These are phyloP conservation scores for Microcyclosporella mali DNA, from an alignment of 2,329 filamentous ascomycete species.

Conservation along the genomic window DNA sequence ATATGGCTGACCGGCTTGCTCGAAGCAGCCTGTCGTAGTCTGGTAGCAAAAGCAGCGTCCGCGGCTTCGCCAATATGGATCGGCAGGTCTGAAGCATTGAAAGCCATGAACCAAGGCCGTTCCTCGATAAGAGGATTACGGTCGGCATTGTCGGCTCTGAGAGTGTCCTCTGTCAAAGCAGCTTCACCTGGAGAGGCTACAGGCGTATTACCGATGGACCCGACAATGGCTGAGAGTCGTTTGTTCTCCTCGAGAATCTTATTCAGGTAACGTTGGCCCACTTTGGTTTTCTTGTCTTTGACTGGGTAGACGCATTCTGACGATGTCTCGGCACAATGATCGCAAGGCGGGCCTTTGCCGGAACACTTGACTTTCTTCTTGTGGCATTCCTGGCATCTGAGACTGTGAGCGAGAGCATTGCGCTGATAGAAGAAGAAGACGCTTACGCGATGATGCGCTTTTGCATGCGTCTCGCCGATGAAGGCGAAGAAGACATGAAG, in stretches of 20 bases:
- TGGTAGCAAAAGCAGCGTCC: constrained; percentile 35
- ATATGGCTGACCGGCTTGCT: constrained; percentile 27
- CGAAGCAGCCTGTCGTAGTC: constrained; percentile 31
- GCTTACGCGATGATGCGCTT: too few species aligned
- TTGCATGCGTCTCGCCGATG: too few species aligned
- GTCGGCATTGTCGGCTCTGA: constrained; percentile 24
- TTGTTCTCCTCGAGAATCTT: constrained; percentile 29
- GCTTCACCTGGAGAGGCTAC: constrained; percentile 1
- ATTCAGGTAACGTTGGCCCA: constrained; percentile 29
- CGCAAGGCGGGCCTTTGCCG: constrained; percentile 29
- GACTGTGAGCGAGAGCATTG: too few species aligned
- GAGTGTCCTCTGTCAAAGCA: constrained; percentile 6
- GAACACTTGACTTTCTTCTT: constrained; percentile 33
- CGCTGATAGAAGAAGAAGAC: too few species aligned
- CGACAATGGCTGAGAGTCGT: constrained; percentile 18
- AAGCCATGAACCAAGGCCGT: constrained; percentile 33
- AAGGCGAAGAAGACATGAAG: too few species aligned
- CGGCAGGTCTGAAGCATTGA: constrained; percentile 29
- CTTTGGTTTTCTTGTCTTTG: constrained; percentile 28
- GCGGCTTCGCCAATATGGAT: constrained; percentile 35
- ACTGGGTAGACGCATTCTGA: constrained; percentile 26
- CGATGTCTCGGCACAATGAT: constrained; percentile 22
- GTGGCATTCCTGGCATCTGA: constrained; percentile 26
- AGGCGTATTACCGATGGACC: constrained; percentile 8
- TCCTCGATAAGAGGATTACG: constrained; percentile 34